Evolutionary conservation across 2,329 filamentous ascomycete species (phyloP).

Genomic region (Pseudogymnoascus sp.): DNA sequence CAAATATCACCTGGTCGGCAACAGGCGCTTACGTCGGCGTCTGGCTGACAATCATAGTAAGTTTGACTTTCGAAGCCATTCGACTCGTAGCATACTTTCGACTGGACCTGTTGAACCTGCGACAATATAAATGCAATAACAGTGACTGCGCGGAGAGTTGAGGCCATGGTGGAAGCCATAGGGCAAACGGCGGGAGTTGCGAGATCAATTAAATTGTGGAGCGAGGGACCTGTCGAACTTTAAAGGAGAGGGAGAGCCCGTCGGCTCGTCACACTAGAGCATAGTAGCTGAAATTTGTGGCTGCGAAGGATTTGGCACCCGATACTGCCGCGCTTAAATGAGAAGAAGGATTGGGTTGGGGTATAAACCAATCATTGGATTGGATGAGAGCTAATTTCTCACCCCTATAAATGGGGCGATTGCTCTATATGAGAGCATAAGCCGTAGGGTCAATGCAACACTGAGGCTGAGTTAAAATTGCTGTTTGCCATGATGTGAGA

Average conservation of each 20-base stretch:
- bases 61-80: neutral
- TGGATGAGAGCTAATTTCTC: conserved; percentile 7
- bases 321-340: neutral
- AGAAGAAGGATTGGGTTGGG: neutral
- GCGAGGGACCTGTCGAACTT: conserved; percentile 4
- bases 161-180: neutral
- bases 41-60: neutral
- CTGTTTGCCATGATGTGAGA: neutral
- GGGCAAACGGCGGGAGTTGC: neutral
- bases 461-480: neutral
- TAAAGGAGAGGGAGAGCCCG: neutral
- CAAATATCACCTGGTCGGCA: neutral
- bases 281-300: neutral
- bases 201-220: conserved; percentile 1
- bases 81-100: conserved; percentile 1
- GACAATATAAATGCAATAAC: neutral
- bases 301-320: neutral
- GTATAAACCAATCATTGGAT: neutral
- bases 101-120: neutral
- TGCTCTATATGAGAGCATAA: neutral
- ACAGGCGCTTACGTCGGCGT: neutral
- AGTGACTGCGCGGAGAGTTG: conserved; percentile 1
- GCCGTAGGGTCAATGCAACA: neutral
- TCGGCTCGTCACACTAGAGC: neutral
- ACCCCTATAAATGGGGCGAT: neutral